Conservation (phyloP, 2,329 filamentous ascomycete genomes). For the Xylariaceae sp. region DNA sequence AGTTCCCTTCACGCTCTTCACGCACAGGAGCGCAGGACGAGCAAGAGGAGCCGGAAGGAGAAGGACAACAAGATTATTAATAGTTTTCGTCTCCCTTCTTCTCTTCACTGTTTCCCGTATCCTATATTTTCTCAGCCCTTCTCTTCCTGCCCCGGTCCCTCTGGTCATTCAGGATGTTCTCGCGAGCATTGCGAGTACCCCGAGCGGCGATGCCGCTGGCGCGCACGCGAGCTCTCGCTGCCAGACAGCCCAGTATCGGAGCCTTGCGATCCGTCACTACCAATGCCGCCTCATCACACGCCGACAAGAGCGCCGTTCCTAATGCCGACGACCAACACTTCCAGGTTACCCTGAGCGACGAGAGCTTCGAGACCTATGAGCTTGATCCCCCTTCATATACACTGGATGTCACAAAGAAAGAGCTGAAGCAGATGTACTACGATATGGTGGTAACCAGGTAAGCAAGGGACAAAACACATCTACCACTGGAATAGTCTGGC, state of each 20-base stretch:
- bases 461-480: constrained; percentile 32
- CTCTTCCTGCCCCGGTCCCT: constrained; percentile 2
- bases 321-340: constrained; percentile 78
- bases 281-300: constrained; percentile 86
- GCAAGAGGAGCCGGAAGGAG: background rate
- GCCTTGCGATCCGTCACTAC: constrained; percentile 81
- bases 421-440: constrained; percentile 98
- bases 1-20: background rate
- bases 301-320: constrained; percentile 67
- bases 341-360: constrained; percentile 86
- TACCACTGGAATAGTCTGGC: background rate
- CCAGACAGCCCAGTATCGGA: constrained; percentile 42
- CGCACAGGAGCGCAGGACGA: background rate
- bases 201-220: constrained; percentile 54
- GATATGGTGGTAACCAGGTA: constrained; percentile 96
- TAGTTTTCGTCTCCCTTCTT: background rate
- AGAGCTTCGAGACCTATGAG: constrained; percentile 99
- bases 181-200: constrained; percentile 60
- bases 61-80: background rate
- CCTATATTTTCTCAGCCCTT: background rate
- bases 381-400: constrained; percentile 94
- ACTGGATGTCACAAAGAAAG: constrained; percentile 90
- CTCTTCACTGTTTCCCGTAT: background rate
- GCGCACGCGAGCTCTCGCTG: constrained; percentile 39
- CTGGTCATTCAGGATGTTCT: constrained; percentile 55